A percentile compares a stretch with the other conserved stretches of the same genome.
Conservation (phyloP, 108 stramenopile genomes). For the Seminavis robusta region DNA sequence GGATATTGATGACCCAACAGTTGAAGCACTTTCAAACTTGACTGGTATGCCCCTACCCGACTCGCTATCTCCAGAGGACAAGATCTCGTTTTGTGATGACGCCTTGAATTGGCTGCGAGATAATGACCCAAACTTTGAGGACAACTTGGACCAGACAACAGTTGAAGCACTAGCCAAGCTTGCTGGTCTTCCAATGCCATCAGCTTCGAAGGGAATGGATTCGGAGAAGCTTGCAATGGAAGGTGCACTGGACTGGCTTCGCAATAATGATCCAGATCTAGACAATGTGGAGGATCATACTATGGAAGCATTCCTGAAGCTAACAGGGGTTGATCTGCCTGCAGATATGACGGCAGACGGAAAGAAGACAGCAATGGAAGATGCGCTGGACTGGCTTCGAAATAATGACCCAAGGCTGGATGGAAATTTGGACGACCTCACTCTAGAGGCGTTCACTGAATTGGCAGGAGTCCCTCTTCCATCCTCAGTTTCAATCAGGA, state of each 20-base stretch:
- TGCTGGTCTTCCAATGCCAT: not conserved
- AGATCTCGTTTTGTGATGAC: conserved; percentile 1
- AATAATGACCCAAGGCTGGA: conserved; percentile 1
- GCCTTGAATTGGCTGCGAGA: conserved; percentile 1
- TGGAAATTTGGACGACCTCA: not conserved
- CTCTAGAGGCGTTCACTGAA: conserved; percentile 1
- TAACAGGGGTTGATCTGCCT: conserved; percentile 1
- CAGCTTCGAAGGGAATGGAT: too few species aligned
- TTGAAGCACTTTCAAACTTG: not conserved
- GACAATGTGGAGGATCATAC: not conserved
- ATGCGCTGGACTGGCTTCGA: conserved; percentile 7
- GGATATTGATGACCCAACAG: not conserved
- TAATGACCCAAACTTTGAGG: too few species aligned
- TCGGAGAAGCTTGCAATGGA: too few species aligned
- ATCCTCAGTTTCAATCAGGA: not conserved
- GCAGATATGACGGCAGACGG: not conserved
- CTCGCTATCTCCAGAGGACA: not conserved
- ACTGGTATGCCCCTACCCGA: not conserved
- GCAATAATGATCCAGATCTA: not conserved
- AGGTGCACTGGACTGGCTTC: conserved; percentile 1
- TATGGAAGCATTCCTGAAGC: conserved; percentile 1
- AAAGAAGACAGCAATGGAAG: not conserved
- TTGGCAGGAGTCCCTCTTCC: conserved; percentile 12
- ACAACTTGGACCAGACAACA: not conserved
- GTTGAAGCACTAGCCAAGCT: not conserved